A percentile compares a stretch with the other conserved stretches of the same genome.
Evolutionary conservation across 2,329 filamentous ascomycete genomes (phyloP).

Genomic region (Colletotrichum limetticola): DNA sequence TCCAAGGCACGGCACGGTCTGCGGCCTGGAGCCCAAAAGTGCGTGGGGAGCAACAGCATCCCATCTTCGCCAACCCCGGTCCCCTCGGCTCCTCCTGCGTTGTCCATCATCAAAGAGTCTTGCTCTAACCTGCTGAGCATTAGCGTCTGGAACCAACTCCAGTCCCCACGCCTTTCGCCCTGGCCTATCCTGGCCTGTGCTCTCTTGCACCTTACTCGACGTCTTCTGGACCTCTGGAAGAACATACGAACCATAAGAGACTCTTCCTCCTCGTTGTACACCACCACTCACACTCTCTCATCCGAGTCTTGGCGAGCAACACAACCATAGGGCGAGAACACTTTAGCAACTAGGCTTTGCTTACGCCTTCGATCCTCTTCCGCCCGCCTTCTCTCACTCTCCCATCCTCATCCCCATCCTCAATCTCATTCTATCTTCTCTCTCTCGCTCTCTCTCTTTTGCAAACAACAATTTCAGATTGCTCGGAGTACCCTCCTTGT

Average conservation of each 20-base stretch:
- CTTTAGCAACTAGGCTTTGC: background rate
- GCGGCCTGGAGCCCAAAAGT: background rate
- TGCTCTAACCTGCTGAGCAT: background rate
- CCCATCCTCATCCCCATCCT: background rate
- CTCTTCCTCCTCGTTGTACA: background rate
- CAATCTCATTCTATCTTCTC: background rate
- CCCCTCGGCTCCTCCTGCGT: constrained; percentile 22
- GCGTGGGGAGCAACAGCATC: background rate
- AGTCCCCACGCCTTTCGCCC: background rate
- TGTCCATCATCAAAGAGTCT: background rate
- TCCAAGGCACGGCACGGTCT: background rate
- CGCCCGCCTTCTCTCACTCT: background rate
- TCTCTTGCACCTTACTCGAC: constrained; percentile 3
- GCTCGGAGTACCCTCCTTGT: constrained; percentile 15
- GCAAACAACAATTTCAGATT: background rate
- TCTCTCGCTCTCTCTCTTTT: background rate
- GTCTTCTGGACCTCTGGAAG: background rate
- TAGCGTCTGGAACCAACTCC: constrained; percentile 12
- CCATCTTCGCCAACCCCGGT: background rate
- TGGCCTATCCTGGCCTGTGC: constrained; percentile 5
- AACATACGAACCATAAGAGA: background rate
- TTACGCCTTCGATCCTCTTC: background rate
- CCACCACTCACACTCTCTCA: background rate
- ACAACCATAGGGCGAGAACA: background rate
- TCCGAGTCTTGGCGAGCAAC: background rate